These are phyloP conservation scores for Gracilaria gracilis DNA, from an alignment of 23 red algal genomes.

Conservation along the genomic window DNA sequence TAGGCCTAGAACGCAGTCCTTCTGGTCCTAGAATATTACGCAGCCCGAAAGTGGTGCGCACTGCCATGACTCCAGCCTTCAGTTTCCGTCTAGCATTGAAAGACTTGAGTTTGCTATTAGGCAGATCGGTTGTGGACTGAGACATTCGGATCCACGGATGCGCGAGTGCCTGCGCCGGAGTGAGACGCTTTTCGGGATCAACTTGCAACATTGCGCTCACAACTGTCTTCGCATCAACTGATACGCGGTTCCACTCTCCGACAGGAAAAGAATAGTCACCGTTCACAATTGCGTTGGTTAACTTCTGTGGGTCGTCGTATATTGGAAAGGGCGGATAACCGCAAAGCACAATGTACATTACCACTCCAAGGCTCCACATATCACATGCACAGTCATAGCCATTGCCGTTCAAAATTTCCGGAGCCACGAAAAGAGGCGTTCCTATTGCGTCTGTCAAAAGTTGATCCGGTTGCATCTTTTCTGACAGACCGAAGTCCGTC, in stretches of 20 bases:
- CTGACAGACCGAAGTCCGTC: conserved; percentile 81
- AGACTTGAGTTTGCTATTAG: conserved; percentile 56
- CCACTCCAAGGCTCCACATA: conserved; percentile 91
- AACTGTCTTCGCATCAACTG: conserved; percentile 76
- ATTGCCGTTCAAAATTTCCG: conserved; percentile 80
- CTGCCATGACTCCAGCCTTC: conserved; percentile 58
- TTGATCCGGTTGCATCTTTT: conserved; percentile 76
- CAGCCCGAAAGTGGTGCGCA: conserved; percentile 53
- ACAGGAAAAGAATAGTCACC: conserved; percentile 85
- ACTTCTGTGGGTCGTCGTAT: conserved; percentile 58
- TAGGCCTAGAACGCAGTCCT: not conserved
- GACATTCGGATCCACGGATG: conserved; percentile 80
- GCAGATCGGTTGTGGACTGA: conserved; percentile 60
- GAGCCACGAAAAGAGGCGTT: conserved; percentile 90
- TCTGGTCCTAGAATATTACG: conserved; percentile 34
- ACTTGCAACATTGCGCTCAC: conserved; percentile 79
- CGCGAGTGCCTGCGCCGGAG: conserved; percentile 73
- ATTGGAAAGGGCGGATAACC: conserved; percentile 88
- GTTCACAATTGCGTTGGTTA: conserved; percentile 76
- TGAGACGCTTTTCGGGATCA: conserved; percentile 80
- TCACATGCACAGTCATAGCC: conserved; percentile 92
- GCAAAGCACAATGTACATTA: conserved; percentile 86
- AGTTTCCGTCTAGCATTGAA: conserved; percentile 66
- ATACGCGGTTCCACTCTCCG: conserved; percentile 85
- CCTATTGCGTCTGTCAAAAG: conserved; percentile 76